Percentiles rank a stretch among this genome's conserved stretches.
Conservation (phyloP, 2,329 filamentous ascomycete genomes). For the Aspergillus sclerotialis region DNA sequence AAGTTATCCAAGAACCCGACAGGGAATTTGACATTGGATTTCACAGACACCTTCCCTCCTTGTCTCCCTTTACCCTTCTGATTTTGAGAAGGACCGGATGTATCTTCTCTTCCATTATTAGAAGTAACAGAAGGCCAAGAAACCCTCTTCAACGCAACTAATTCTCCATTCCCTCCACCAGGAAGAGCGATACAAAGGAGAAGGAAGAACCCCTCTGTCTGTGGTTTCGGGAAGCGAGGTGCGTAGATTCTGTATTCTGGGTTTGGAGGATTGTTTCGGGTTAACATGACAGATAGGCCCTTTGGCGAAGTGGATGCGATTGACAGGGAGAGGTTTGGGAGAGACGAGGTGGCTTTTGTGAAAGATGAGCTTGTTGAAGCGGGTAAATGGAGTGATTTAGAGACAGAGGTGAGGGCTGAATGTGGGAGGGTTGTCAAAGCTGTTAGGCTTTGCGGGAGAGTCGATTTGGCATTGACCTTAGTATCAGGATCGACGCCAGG, state of each 20-base stretch:
- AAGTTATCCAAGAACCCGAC: conserved; percentile 9
- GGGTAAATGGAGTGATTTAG: conserved; percentile 23
- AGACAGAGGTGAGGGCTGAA: conserved; percentile 17
- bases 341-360: conserved; percentile 53
- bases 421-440: conserved; percentile 24
- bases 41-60: conserved; percentile 12
- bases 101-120: conserved; percentile 11
- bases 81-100: conserved; percentile 9
- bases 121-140: conserved; percentile 54
- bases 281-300: conserved; percentile 52
- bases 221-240: conserved; percentile 85
- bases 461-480: no score
- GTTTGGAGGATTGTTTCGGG: conserved; percentile 57
- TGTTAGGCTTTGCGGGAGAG: conserved; percentile 23
- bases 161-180: conserved; percentile 56
- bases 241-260: conserved; percentile 72
- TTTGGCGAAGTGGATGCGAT: conserved; percentile 55
- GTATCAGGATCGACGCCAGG: conserved; percentile 53
- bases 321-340: conserved; percentile 64
- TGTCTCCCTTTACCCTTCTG: conserved; percentile 6
- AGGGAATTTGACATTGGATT: conserved; percentile 27
- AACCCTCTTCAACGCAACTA: conserved; percentile 79
- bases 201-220: conserved; percentile 90
- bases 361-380: conserved; percentile 25
- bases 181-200: conserved; percentile 50